phyloP scores from a whole-genome alignment of 768 basidiomycete species.

The Xanthoconium stramineum region DNA sequence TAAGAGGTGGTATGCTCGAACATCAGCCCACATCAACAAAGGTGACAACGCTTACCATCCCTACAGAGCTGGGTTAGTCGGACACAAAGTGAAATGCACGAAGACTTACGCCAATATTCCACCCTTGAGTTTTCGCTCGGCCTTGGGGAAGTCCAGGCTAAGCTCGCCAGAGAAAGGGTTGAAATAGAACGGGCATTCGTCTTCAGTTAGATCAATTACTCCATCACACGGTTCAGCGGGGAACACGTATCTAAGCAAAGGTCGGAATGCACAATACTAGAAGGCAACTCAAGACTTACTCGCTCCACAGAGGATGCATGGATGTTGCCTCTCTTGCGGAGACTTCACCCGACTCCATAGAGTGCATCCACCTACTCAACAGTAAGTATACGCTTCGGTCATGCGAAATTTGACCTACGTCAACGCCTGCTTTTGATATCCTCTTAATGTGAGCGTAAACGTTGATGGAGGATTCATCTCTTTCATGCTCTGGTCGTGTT shows the following conservation, averaged over 20 bases:
- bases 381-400: not conserved
- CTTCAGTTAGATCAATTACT: constrained; percentile 75
- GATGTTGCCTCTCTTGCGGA: constrained; percentile 67
- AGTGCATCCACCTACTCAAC: constrained; percentile 81
- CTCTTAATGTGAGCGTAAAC: constrained; percentile 72
- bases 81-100: not conserved
- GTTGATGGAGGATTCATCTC: constrained; percentile 80
- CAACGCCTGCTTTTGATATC: constrained; percentile 94
- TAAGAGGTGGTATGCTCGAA: not conserved
- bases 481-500: constrained; percentile 68
- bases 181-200: constrained; percentile 81
- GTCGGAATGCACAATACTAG: not conserved
- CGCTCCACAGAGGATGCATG: constrained; percentile 93
- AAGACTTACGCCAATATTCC: constrained; percentile 84
- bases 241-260: constrained; percentile 62
- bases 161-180: constrained; percentile 91
- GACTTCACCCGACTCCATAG: constrained; percentile 71
- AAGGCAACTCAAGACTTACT: constrained; percentile 47
- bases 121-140: constrained; percentile 72
- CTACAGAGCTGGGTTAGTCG: constrained; percentile 21
- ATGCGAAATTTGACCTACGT: constrained; percentile 40
- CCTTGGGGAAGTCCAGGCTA: constrained; percentile 78
- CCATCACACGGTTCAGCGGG: constrained; percentile 55
- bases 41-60: constrained; percentile 30
- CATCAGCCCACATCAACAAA: constrained; percentile 2